phyloP scores from a whole-genome alignment of 192 early-diverging fungal species.

The Backusella mclennaniae region DNA sequence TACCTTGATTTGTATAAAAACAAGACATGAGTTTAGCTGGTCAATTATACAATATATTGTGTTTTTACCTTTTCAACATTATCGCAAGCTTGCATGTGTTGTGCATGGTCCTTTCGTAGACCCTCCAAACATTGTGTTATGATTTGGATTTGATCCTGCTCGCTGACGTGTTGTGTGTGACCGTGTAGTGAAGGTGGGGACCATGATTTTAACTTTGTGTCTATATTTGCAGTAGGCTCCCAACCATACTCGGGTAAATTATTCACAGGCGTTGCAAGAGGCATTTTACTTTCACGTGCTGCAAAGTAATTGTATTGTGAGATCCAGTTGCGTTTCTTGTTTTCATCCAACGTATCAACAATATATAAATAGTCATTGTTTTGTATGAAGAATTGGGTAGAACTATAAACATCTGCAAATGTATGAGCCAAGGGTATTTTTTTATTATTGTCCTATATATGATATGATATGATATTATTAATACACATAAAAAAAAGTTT shows the following conservation, averaged over 20 bases:
- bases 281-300: slow-evolving; percentile 71
- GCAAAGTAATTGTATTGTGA: slow-evolving; percentile 78
- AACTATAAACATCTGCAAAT: neutral
- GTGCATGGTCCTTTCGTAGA: neutral
- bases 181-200: neutral
- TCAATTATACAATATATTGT: neutral
- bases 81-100: slow-evolving; percentile 1
- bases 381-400: neutral
- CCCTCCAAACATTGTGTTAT: neutral
- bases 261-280: slow-evolving; percentile 63
- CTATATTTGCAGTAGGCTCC: slow-evolving; percentile 20
- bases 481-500: neutral
- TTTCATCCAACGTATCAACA: neutral
- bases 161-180: slow-evolving; percentile 1
- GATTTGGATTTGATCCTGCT: slow-evolving; percentile 1
- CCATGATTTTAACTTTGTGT: neutral
- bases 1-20: neutral
- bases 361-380: neutral
- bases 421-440: neutral
- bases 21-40: neutral
- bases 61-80: neutral
- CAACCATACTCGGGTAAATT: slow-evolving; percentile 74
- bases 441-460: neutral
- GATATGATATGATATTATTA: neutral
- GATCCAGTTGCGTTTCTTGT: slow-evolving; percentile 49